phyloP scores from a whole-genome alignment of 352 stramenopile genomes.

The Salisapilia sapeloensis region DNA sequence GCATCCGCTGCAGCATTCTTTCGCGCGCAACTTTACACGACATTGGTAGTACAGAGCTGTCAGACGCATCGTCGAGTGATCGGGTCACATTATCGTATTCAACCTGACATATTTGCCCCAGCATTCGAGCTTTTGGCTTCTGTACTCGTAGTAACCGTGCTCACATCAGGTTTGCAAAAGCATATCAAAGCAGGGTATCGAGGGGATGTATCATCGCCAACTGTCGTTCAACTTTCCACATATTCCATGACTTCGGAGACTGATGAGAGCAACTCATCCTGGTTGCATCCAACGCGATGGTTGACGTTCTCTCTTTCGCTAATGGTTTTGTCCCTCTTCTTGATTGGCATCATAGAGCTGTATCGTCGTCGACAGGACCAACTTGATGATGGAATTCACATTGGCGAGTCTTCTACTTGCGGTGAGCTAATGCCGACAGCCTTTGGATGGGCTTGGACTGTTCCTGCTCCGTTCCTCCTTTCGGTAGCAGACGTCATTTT shows the following conservation, averaged over 20 bases:
- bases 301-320: not conserved
- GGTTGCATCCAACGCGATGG: not conserved
- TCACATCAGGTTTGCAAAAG: too few species aligned
- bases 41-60: constrained; percentile 41
- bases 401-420: constrained; percentile 6
- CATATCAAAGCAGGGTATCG: too few species aligned
- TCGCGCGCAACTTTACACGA: constrained; percentile 53
- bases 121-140: too few species aligned
- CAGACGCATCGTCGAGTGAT: constrained; percentile 23
- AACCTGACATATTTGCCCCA: too few species aligned
- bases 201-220: too few species aligned
- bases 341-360: constrained; percentile 58
- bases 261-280: not conserved
- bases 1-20: constrained; percentile 27
- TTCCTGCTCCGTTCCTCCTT: constrained; percentile 31
- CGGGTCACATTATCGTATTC: constrained; percentile 11
- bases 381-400: constrained; percentile 7
- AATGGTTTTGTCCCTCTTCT: constrained; percentile 18
- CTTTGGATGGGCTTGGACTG: constrained; percentile 34
- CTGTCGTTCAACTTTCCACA: too few species aligned
- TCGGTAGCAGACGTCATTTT: constrained; percentile 41
- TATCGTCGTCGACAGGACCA: too few species aligned
- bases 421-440: constrained; percentile 12
- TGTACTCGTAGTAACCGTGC: too few species aligned
- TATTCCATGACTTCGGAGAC: too few species aligned